Base-by-base conservation (phyloP, 2,329 filamentous ascomycete species). In the Pyrenochaeta sp. region DNA sequence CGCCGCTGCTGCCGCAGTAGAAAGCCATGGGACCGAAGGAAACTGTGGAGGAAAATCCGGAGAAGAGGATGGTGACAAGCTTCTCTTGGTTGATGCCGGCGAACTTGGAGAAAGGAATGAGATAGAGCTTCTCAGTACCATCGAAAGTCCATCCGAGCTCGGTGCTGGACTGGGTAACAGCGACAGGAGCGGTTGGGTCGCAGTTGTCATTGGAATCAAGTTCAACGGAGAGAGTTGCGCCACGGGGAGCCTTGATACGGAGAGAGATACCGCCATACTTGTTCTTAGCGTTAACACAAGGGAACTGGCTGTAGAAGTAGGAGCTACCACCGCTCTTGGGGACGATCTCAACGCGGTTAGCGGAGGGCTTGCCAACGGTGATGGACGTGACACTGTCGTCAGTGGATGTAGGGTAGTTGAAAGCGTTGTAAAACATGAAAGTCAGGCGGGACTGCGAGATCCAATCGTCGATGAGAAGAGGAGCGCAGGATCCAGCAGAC, bases 131-230 rank as follows among this genome's bases (percentile, higher is more conserved):
- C 71, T 84, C 80, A 8, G 77, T 79, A 29, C 81, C 81, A 63
- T 84, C 79, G 52, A 85, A 85, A 1, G 72, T 76, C 82, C 82
- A 85, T 35, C 80, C 79, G 13, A 85, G 76, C 39, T 82, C 72
- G 2, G 68, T 52, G 2, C 76, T 74, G 0, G 77, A 76, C 48
- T 74, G 65, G 1, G 69, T 69, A 3, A 53, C 55, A n/a, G 55
- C 44, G 60, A 67, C 37, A 58, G 75, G 53, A 13, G 41, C 44
- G 67, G 69, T 29, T 13, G 72, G 67, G 40, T 75, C 74, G 63
- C 81, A 83, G 17, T 53, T 65, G 15, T 69, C 63, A 17, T 73
- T 75, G 15, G 77, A 78, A 42, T 75, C 72, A 19, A 85, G 58
- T 58, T 83, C 76, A 22, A 84, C 66, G 7, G 70, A 71, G 44